These are phyloP conservation scores for Glycine tomentella DNA, from an alignment of 306 rosid species.

Conservation along the genomic window DNA sequence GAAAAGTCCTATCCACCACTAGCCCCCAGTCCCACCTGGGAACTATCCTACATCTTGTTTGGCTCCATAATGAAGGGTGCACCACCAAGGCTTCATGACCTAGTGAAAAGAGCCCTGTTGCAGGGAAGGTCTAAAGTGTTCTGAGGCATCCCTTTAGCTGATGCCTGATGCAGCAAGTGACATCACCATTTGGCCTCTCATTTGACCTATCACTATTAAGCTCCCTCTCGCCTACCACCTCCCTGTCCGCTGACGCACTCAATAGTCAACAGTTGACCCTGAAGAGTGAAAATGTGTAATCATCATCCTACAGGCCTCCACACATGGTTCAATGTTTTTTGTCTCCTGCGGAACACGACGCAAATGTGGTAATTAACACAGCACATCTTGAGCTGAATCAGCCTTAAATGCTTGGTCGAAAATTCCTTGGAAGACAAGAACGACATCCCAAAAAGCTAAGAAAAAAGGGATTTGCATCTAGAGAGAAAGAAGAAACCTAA, in stretches of 20 bases:
- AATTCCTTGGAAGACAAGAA: constrained; percentile 23
- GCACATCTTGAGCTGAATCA: neutral
- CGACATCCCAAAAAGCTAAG: neutral
- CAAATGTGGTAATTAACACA: neutral
- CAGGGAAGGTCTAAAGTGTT: constrained; percentile 24
- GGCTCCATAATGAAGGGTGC: constrained; percentile 18
- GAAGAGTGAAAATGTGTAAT: constrained; percentile 13
- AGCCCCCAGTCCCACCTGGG: neutral
- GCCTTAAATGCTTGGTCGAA: constrained; percentile 6
- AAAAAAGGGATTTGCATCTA: constrained; percentile 3
- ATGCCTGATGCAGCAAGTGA: constrained; percentile 7
- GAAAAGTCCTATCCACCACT: neutral
- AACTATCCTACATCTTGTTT: neutral
- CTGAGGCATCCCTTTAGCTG: neutral
- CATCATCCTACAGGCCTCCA: neutral
- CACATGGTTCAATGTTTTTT: constrained; percentile 21
- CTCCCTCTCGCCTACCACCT: constrained; percentile 25
- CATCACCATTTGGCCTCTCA: neutral
- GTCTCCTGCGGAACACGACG: neutral
- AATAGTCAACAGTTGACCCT: neutral
- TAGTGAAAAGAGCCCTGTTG: neutral
- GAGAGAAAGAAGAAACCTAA: constrained; percentile 19
- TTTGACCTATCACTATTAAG: constrained; percentile 16
- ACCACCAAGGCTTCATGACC: constrained; percentile 8
- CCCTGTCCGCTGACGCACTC: neutral